Evolutionary conservation across 2,329 filamentous ascomycete genomes (phyloP), one percentile per base, ranked within the genome.

Genomic region (Paracoccidioides brasiliensis): DNA sequence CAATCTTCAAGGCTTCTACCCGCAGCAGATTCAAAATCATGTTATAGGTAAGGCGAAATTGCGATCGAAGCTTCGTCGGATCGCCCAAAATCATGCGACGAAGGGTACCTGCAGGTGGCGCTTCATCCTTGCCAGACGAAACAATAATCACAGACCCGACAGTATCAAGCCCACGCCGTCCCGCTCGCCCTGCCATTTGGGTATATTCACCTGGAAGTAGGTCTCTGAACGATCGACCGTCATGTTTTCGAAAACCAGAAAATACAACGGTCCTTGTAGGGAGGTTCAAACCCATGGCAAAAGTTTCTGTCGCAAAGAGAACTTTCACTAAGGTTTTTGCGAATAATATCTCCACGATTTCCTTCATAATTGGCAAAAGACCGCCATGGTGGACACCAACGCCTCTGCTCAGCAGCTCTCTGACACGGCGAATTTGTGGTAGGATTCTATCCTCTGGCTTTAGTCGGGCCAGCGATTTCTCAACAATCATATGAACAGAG

Each of bases 31-130:
- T 98, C 35, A 98, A 76, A 58, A 98, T 98, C 93, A 98, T 98
- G 72, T 97, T 98, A 76, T 98, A 98, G 0, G 94, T 98, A 50
- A 98, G 77, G 58, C 93, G 83, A 77, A 98, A 98, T 67, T 98
- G 93, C 5, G 91, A 97, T 49, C 90, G 83, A 51, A 98, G 79
- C 72, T 97, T 97, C 32, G 90, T 95, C 37, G 93, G 91, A 64
- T 95, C 88, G 54, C 93, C 93, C 3, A 97, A 79, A 60, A 98
- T 96, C 89, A 98, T 97, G 66, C 89, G 87, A 57, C 88, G 82
- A 55, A 98, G 75, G 55, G 91, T 84, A 38, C 79, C 81, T 52
- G 88, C 89, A 2, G 90, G 88, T 2, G 93, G 93, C 15, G 90
- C 90, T 72, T 97, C 90, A 60, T 94, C 89, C 51, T 81, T 82